Percentiles rank a stretch among this genome's conserved stretches.
Evolutionary conservation across 805 yeast genomes (phyloP).

Genomic region (Candida piceae): DNA sequence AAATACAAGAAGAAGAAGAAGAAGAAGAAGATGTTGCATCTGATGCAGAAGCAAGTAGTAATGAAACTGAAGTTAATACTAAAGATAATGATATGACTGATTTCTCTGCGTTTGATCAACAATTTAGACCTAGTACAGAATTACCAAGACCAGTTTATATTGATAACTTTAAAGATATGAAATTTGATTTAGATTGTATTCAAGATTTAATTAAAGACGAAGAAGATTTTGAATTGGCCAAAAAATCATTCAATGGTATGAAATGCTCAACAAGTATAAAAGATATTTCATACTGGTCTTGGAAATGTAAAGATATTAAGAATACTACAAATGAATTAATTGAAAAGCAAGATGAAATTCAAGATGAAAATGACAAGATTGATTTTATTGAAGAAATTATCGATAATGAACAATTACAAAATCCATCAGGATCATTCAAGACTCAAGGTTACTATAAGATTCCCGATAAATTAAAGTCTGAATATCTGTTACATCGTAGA

Average conservation of each 20-base stretch:
- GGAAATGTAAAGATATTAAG: conserved; percentile 44
- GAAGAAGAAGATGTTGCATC: conserved; percentile 22
- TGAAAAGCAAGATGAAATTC: conserved; percentile 18
- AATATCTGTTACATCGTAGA: conserved; percentile 79
- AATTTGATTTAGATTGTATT: conserved; percentile 44
- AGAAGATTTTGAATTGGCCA: conserved; percentile 62
- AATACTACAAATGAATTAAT: conserved; percentile 9
- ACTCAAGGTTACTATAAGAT: conserved; percentile 73
- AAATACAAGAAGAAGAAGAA: conserved; percentile 7
- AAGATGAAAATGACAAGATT: conserved; percentile 23
- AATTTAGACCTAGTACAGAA: no score
- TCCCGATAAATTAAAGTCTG: conserved; percentile 65
- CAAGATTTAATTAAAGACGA: conserved; percentile 60
- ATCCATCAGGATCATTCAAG: conserved; percentile 55
- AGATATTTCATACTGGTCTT: conserved; percentile 58
- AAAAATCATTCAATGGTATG: conserved; percentile 34
- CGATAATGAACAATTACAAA: conserved; percentile 29
- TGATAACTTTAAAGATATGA: no score
- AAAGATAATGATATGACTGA: conserved; percentile 14
- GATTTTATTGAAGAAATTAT: conserved; percentile 26
- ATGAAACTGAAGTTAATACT: no score
- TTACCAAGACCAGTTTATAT: conserved; percentile 36
- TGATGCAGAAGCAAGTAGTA: no score
- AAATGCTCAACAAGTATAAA: conserved; percentile 15
- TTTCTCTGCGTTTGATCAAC: conserved; percentile 25